Evolutionary conservation across 805 yeast species (phyloP).

Genomic region (Candida parachauliodes): DNA sequence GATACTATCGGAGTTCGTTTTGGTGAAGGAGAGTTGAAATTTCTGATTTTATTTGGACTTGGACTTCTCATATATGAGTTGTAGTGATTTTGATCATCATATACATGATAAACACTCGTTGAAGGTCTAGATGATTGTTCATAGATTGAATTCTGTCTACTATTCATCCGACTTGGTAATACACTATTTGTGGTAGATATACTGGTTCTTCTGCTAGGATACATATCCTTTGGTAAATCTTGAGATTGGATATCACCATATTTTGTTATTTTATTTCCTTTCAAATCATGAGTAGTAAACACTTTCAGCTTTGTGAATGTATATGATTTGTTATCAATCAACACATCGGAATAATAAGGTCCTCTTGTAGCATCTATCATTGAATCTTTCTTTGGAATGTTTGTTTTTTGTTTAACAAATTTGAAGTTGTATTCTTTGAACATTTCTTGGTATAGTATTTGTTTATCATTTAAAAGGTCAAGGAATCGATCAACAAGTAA

Average conservation of each 20-base stretch:
- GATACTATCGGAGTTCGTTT: neutral
- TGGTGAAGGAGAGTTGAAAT: neutral
- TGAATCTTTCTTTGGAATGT: slow-evolving; percentile 54
- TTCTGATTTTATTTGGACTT: slow-evolving; percentile 2
- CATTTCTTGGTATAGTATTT: slow-evolving; percentile 55
- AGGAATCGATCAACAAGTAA: slow-evolving; percentile 45
- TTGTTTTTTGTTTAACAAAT: slow-evolving; percentile 55
- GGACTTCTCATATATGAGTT: slow-evolving; percentile 4
- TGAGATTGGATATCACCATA: slow-evolving; percentile 7
- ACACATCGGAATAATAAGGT: slow-evolving; percentile 18
- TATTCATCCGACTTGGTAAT: neutral
- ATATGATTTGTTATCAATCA: slow-evolving; percentile 22
- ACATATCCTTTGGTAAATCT: slow-evolving; percentile 1
- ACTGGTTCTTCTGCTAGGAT: slow-evolving; percentile 4
- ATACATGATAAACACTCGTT: neutral
- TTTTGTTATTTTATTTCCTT: slow-evolving; percentile 29
- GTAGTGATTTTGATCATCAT: slow-evolving; percentile 11
- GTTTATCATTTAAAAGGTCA: slow-evolving; percentile 53
- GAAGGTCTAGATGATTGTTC: slow-evolving; percentile 3
- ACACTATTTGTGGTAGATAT: neutral
- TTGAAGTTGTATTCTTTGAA: slow-evolving; percentile 62
- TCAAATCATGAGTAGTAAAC: slow-evolving; percentile 50
- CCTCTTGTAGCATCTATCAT: slow-evolving; percentile 54
- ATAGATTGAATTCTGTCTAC: slow-evolving; percentile 4
- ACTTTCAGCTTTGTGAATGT: slow-evolving; percentile 34